phyloP scores from a whole-genome alignment of 306 rosid genomes.

The cucumber (Cucumis sativus) region Cucumber_9930_V3 NC_026657.2:34313501-34314000 shows the following conservation, averaged over 20 bases:
- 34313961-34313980: constrained; percentile 81
- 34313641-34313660: no score
- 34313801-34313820: not conserved
- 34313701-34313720: no score
- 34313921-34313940: constrained; percentile 84
- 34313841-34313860: constrained; percentile 71
- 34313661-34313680: no score
- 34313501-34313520: no score
- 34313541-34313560: no score
- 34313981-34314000: constrained; percentile 89
- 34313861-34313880: constrained; percentile 86
- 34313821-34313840: not conserved
- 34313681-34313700: no score
- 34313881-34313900: constrained; percentile 93
- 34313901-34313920: constrained; percentile 69
- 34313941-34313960: constrained; percentile 88
- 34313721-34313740: not conserved
- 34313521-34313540: no score
- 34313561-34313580: no score
- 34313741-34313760: not conserved
- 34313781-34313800: not conserved
- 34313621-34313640: no score
- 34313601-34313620: no score
- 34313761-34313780: not conserved
- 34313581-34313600: no score